Evolutionary conservation across 139 green algal genomes (phyloP).

Genomic region (Haematococcus lacustris): DNA sequence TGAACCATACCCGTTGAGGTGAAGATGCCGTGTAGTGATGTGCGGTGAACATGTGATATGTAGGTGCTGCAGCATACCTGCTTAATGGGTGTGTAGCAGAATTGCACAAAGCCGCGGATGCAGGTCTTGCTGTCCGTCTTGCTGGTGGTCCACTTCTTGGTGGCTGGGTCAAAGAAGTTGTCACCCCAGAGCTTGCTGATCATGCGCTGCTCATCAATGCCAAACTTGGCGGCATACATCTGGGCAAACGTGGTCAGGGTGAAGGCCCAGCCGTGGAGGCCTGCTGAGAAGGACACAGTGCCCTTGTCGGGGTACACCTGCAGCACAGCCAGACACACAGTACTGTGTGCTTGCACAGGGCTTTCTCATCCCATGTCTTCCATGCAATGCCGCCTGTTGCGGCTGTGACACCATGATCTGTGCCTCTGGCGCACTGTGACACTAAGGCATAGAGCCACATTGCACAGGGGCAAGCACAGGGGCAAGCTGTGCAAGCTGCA

Average conservation of each 20-base stretch:
- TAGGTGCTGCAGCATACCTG: too few species aligned
- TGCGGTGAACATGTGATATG: too few species aligned
- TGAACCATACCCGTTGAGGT: too few species aligned
- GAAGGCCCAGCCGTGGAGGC: constrained; percentile 99
- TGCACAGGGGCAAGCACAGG: background rate
- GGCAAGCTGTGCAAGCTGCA: constrained; percentile 4
- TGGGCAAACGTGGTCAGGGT: constrained; percentile 95
- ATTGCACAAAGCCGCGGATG: constrained; percentile 96
- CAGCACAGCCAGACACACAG: background rate
- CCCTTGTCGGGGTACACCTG: constrained; percentile 93
- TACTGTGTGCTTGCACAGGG: too few species aligned
- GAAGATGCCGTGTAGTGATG: too few species aligned
- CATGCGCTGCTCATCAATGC: constrained; percentile 62
- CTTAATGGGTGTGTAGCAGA: constrained; percentile 97
- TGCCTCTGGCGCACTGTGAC: background rate
- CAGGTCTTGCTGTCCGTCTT: constrained; percentile 78
- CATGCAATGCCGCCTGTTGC: too few species aligned
- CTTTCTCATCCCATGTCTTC: too few species aligned
- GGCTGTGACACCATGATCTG: too few species aligned
- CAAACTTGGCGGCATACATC: constrained; percentile 98
- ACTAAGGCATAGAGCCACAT: background rate
- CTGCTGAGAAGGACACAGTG: constrained; percentile 96
- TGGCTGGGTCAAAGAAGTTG: constrained; percentile 97
- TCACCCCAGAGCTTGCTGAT: constrained; percentile 66
- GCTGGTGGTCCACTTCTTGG: constrained; percentile 96